These are phyloP conservation scores for Leccinum longicurvipes DNA, from an alignment of 768 basidiomycete species.

Conservation along the genomic window DNA sequence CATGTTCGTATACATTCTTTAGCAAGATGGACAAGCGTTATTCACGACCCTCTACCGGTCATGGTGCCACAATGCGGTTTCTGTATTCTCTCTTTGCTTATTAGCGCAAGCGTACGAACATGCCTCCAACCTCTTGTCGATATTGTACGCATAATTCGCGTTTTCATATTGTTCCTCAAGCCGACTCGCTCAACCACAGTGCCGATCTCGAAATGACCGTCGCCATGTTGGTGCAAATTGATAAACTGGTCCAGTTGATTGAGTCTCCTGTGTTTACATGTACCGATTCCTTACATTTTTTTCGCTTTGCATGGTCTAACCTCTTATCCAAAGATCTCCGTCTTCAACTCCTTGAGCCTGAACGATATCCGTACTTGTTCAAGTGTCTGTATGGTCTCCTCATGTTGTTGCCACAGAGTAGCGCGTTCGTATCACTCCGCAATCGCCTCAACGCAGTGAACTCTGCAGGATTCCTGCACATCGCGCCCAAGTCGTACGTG, in stretches of 20 bases:
- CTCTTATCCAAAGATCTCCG: conserved; percentile 57
- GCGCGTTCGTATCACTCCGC: conserved; percentile 90
- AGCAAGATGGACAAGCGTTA: conserved; percentile 95
- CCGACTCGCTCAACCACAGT: conserved; percentile 38
- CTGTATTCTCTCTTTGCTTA: conserved; percentile 93
- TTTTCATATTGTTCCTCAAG: background rate
- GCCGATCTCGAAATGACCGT: conserved; percentile 98
- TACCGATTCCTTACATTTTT: conserved; percentile 37
- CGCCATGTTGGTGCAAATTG: conserved; percentile 89
- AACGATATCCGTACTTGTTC: conserved; percentile 93
- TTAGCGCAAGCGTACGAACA: conserved; percentile 99
- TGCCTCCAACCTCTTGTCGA: conserved; percentile 91
- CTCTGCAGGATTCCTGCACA: conserved; percentile 90
- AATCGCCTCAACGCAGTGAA: conserved; percentile 95
- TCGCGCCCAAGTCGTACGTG: conserved; percentile 79
- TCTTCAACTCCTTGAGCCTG: conserved; percentile 93
- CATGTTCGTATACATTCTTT: background rate
- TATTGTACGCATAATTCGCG: conserved; percentile 61
- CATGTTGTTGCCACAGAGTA: conserved; percentile 96
- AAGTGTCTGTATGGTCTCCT: conserved; percentile 96
- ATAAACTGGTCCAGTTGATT: conserved; percentile 96
- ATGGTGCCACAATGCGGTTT: conserved; percentile 98
- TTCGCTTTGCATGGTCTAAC: background rate
- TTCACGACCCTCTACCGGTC: conserved; percentile 94
- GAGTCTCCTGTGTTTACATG: conserved; percentile 99